Evolutionary conservation across 2,329 filamentous ascomycete species (phyloP), one percentile per base, ranked within the genome.

Genomic region (Calonectria henricotiae): DNA sequence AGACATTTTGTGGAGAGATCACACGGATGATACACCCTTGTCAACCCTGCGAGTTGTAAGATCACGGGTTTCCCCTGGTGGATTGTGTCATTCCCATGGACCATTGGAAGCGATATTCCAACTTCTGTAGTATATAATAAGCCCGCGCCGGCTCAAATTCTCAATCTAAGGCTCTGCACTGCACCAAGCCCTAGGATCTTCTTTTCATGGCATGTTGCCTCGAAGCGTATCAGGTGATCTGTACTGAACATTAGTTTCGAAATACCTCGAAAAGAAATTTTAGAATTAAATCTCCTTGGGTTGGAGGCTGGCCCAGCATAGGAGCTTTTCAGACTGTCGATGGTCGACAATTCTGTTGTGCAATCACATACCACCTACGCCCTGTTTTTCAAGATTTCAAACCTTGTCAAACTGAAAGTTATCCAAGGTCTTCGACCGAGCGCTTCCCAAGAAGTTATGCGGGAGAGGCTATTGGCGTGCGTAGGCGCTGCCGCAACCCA

Each of bases 391-490:
- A 51, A 27, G n/a, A 30, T 51, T 5, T 15, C 13, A n/a, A 25
- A 51, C 9, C 1, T 4, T 8, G 15, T 30, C 2, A 51, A 32
- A n/a, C 11, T 25, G 3, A 32, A 5, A 12, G 46, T 17, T 1
- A 32, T 9, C 79, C 5, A 76, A 77, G 0, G 20, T 83, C 5
- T 84, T 81, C 70, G 78, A 81, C 7, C 79, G 0, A 78, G 80
- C 27, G 73, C 78, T 5, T 70, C 74, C 0, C 71, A 66, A 1
- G 78, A 76, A 2, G 74, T 80, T 5, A 74, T 80, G 44, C 84
- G 81, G 80, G 63, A 15, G 79, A 84, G 65, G 82, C 79, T 11
- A 76, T 85, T 51, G 79, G 83, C 70, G 83, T 86, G 80, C 75
- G 78, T 8, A 73, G 75, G 4, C 78, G 82, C 0, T 76, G 85